Percentiles rank a stretch among this genome's conserved stretches.
phyloP scores from a whole-genome alignment of 1,284 basidiomycete species.

The Apiotrichum domesticum region DNA sequence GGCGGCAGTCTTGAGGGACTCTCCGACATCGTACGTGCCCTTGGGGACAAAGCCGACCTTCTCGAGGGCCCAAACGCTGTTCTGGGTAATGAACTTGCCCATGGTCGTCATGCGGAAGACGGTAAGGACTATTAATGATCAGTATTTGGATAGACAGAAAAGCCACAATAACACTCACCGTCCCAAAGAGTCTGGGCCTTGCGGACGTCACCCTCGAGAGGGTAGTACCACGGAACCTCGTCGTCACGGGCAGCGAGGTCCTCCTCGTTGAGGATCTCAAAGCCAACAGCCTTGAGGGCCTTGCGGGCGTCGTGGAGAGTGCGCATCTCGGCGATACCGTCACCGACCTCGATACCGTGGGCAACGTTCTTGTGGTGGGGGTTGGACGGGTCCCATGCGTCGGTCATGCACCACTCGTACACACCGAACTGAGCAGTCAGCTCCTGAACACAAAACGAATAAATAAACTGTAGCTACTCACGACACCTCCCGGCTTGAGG shows the following conservation, averaged over 20 bases:
- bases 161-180: conserved; percentile 39
- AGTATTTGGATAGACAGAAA: no score
- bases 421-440: conserved; percentile 68
- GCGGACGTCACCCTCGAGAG: conserved; percentile 82
- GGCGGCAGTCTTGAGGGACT: conserved; percentile 77
- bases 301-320: conserved; percentile 64
- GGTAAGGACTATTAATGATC: conserved; percentile 53
- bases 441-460: neutral
- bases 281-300: conserved; percentile 79
- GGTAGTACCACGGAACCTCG: conserved; percentile 88
- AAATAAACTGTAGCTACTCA: conserved; percentile 50
- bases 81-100: conserved; percentile 81
- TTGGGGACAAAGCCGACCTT: conserved; percentile 75
- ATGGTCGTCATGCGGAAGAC: conserved; percentile 85
- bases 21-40: conserved; percentile 87
- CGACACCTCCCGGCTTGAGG: conserved; percentile 91
- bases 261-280: conserved; percentile 84
- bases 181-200: conserved; percentile 96
- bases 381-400: conserved; percentile 79
- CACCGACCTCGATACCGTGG: conserved; percentile 83
- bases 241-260: conserved; percentile 80
- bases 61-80: conserved; percentile 71
- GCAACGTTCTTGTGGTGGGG: conserved; percentile 87
- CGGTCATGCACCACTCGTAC: conserved; percentile 99
- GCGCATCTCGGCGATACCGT: conserved; percentile 98